Base-by-base conservation (phyloP, 768 basidiomycete species). In the Kwoniella dendrophila region DNA sequence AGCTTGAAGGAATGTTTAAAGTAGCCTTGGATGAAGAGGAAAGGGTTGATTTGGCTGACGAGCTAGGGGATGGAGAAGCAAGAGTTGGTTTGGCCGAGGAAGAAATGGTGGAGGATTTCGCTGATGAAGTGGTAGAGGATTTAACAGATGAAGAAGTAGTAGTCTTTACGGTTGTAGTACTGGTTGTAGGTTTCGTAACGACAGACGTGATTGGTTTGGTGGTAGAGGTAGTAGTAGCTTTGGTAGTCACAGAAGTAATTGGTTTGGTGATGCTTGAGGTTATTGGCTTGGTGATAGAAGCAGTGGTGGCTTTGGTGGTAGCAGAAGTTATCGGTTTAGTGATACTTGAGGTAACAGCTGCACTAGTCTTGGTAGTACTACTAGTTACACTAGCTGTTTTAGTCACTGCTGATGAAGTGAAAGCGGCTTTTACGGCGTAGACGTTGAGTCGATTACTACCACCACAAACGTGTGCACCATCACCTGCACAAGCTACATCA, bases 401-500 rank as follows among this genome's bases (percentile, higher is more conserved):
- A n/a, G n/a, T n/a, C n/a, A 44, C 43, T 10, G 43, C 24, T 3
- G 45, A 14, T 20, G 56, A 56, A 24, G 40, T 40, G 12, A 27
- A 56, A 8, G 43, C 22, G 8, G 56, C 16, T 26, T 54, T 38
- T n/a, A 33, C 20, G 16, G 30, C 59, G 20, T 44, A 65, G 0
- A 69, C 36, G 32, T 62, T 62, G 40, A 69, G 30, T 29, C 54
- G 22, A 26, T 66, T 51, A 2, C 54, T 20, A 11, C 71, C 71
- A 20, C 71, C 71, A 40, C 71, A 70, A 16, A 54, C 24, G 0
- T 26, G 53, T 6, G 27, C 26, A 8, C 29, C 10, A 38, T 71
- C 49, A 24, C 72, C 72, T 6, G 43, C 33, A 49, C 72, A 74
- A 8, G 63, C 40, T 32, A 67, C 58, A 44, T 66, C 49, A 41